Percentiles rank a stretch among this genome's conserved stretches.
Conservation (phyloP, 169 alveolate genomes). For the Haemoproteus tartakovskyi region DNA sequence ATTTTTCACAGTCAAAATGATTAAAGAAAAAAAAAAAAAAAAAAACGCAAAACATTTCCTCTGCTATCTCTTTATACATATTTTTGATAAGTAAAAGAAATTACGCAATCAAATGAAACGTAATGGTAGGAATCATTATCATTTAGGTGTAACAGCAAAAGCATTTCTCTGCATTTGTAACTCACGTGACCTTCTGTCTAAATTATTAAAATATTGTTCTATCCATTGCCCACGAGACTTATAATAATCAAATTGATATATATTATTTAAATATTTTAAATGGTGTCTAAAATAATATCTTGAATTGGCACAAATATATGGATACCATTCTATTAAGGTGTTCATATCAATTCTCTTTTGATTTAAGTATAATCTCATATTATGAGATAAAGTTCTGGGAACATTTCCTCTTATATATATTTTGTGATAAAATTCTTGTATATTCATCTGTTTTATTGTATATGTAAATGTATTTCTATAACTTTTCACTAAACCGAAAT, state of each 20-base stretch:
- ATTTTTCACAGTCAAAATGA: too few relatives aligned
- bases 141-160: too few relatives aligned
- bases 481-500: conserved; percentile 75
- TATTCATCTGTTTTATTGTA: conserved; percentile 78
- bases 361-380: conserved; percentile 71
- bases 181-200: conserved; percentile 12
- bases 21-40: too few relatives aligned
- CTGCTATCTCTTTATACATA: too few relatives aligned
- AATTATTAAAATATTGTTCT: conserved; percentile 22
- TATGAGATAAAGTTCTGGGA: conserved; percentile 77
- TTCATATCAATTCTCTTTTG: conserved; percentile 72
- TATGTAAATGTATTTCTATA: conserved; percentile 75
- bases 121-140: too few relatives aligned
- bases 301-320: conserved; percentile 76
- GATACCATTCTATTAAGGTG: conserved; percentile 76
- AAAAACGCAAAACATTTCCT: too few relatives aligned
- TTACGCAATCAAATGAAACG: too few relatives aligned
- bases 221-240: conserved; percentile 37
- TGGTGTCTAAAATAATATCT: conserved; percentile 73
- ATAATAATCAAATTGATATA: conserved; percentile 31
- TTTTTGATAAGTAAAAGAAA: too few relatives aligned
- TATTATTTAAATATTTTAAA: conserved; percentile 3
- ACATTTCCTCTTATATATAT: conserved; percentile 77
- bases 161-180: conserved; percentile 11
- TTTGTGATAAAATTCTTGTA: conserved; percentile 80